Evolutionary conservation across 2,329 filamentous ascomycete species (phyloP), one percentile per base, ranked within the genome.

Genomic region (Sarocladium strictum): DNA sequence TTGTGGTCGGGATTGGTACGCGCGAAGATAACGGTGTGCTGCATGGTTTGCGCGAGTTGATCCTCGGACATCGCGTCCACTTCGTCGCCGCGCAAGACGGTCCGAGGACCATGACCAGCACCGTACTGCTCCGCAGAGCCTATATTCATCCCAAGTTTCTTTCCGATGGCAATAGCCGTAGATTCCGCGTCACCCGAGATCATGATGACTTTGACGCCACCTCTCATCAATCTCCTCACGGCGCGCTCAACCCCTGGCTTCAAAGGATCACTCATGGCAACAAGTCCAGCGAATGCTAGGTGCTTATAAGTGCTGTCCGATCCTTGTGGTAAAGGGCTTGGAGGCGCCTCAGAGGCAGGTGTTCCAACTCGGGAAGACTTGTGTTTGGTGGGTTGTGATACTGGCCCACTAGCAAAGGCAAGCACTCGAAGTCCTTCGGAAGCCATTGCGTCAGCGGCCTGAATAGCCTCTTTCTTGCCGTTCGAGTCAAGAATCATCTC

Each of bases 141-240:
- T 55, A 97, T 83, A 2, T 86, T 84, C 90, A 99, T 99, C 38
- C 94, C 94, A n/a, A 99, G 79, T 65, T 96, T 93, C 69, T 83
- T 90, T 27, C 90, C 94, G 66, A 99, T 97, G 0, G 94, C 94
- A 45, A 97, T 78, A 2, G 94, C 94, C 2, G 94, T 99, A 1
- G 90, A 90, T 68, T 97, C 91, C 15, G 94, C 90, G 69, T 99
- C 94, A 56, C 94, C 94, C 10, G 94, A 99, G 61, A 99, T 97
- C 94, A 99, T 99, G 62, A 99, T 95, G 49, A 99, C 90, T 69
- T 91, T 94, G 58, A 99, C 94, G 37, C 93, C 93, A 54, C 94
- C 94, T 50, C 90, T 85, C 86, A 97, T 93, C 54, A 99, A 76
- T 58, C 88, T 86, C 61, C 90, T 82, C 61, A 99, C 97, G 5